Evolutionary conservation across 2,329 filamentous ascomycete species (phyloP), one percentile per base, ranked within the genome.

Genomic region (Pseudovirgaria hyperparasitica): DNA sequence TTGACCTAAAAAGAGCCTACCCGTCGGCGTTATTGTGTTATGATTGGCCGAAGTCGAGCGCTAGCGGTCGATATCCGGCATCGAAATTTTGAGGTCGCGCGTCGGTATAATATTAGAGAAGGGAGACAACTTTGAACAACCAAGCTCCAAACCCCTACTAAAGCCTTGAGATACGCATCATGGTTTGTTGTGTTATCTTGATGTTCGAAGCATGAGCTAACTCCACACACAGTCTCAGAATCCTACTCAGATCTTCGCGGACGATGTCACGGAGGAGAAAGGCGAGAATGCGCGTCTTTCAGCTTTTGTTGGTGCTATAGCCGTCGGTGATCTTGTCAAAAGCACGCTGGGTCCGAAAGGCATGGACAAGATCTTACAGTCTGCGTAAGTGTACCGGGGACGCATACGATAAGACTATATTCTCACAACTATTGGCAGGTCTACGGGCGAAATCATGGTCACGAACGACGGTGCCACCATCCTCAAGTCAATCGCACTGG

Each of bases 381-480:
- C 85, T 55, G 86, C 82, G 80, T 90, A 73, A 39, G 78, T 71
- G 33, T 28, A 11, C 17, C 16, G 13, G 13, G 20, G 13, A 14
- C 9, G 12, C 22, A 6, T 11, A 20, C 9, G 12, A 7, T 19
- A 21, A 24, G 23, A 16, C 39, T 43, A n/a, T n/a, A n/a, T n/a
- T n/a, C n/a, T n/a, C n/a, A n/a, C n/a, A 35, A 9, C 16, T 32
- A 15, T 22, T 27, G 22, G 28, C 51, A 87, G 82, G 28, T 96
- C 87, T 25, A 96, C 90, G 21, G 84, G 82, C 46, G 82, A 96
- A 48, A 94, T 96, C 47, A 82, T 96, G 73, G 90, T 98, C 36
- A 98, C 90, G 33, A 98, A 98, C 59, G 90, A 98, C 60, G 90
- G 90, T 52, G 90, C 90, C 37, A 98, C 90, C 14, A 98, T 98